A percentile compares a stretch with the other conserved stretches of the same genome.
Evolutionary conservation across 1,139 yeast species (phyloP).

Genomic region (Scheffersomyces quercinus): DNA sequence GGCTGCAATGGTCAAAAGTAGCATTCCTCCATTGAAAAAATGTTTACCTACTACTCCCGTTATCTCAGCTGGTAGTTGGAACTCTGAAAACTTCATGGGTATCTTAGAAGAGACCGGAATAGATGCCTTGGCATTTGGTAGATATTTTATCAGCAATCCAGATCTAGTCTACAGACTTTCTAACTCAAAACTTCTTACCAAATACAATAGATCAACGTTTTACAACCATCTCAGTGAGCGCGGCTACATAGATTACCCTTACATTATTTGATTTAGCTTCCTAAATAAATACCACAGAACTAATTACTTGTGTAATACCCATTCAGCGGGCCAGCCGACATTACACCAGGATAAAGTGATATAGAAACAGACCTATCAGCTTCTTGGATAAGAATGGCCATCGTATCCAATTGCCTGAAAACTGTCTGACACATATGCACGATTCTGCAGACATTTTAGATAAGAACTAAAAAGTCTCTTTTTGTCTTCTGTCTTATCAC

Average conservation of each 20-base stretch:
- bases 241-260: not conserved
- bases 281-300: too few species aligned
- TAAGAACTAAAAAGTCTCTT: too few species aligned
- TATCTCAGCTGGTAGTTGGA: constrained; percentile 30
- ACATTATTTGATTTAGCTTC: too few species aligned
- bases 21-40: not conserved
- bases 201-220: constrained; percentile 7
- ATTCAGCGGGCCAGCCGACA: too few species aligned
- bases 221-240: constrained; percentile 1
- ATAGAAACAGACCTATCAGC: too few species aligned
- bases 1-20: constrained; percentile 21
- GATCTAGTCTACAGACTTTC: constrained; percentile 49
- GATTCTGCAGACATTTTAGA: too few species aligned
- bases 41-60: not conserved
- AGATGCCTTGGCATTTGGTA: constrained; percentile 42
- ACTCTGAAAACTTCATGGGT: constrained; percentile 17
- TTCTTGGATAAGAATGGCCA: too few species aligned
- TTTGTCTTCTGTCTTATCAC: too few species aligned
- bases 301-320: too few species aligned
- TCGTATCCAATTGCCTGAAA: too few species aligned
- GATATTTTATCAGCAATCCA: constrained; percentile 53
- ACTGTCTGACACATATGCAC: too few species aligned
- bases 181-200: constrained; percentile 39
- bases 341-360: too few species aligned
- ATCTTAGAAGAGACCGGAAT: constrained; percentile 13